Percentiles rank a stretch among this genome's conserved stretches.
These are phyloP conservation scores for Yamadazyma conglobata DNA, from an alignment of 1,139 yeast genomes.

Conservation along the genomic window DNA sequence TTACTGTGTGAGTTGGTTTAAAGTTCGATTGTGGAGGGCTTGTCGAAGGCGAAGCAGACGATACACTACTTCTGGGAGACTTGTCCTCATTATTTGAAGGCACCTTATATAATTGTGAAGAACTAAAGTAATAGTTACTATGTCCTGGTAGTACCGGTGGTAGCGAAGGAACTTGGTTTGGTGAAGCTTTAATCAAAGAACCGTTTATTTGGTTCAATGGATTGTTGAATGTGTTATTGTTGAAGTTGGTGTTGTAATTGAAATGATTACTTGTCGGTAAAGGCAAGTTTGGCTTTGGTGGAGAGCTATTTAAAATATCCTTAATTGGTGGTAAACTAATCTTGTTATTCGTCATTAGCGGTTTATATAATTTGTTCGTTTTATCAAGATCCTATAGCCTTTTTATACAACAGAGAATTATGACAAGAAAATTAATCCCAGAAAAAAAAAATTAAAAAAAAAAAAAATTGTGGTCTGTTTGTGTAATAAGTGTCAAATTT, in stretches of 20 bases:
- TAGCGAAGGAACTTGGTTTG: neutral
- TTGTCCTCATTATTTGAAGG: conserved; percentile 2
- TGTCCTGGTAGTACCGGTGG: neutral
- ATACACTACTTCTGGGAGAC: conserved; percentile 1
- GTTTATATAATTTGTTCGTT: too few species aligned
- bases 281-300: conserved; percentile 4
- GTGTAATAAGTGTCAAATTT: conserved; percentile 11
- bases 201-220: neutral
- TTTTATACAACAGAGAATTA: too few species aligned
- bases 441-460: conserved; percentile 2
- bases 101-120: conserved; percentile 1
- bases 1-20: too few species aligned
- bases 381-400: too few species aligned
- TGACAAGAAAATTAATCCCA: conserved; percentile 5
- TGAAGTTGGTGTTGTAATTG: neutral
- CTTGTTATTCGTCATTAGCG: conserved; percentile 18
- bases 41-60: neutral
- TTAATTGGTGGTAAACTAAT: conserved; percentile 38
- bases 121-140: neutral
- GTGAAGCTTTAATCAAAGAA: neutral
- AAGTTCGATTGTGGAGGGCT: conserved; percentile 1
- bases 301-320: conserved; percentile 22
- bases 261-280: conserved; percentile 3
- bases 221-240: neutral
- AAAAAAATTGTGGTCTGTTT: conserved; percentile 3